Base-by-base conservation (phyloP, 768 basidiomycete genomes). In the Nevesoporus exiguus region DNA sequence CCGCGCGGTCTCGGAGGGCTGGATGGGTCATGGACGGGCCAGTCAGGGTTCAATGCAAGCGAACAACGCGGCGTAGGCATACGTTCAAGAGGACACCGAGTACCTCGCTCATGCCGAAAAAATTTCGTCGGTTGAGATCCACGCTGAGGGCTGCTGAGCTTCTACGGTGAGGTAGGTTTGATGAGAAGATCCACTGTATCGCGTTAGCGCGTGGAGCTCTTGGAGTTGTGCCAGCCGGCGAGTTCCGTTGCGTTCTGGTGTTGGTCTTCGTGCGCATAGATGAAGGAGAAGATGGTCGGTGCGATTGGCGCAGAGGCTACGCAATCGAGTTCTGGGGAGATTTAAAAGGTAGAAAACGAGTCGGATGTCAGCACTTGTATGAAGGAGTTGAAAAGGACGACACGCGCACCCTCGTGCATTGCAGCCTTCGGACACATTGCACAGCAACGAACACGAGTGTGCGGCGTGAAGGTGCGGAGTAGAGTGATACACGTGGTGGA, bases 61-160 rank as follows among this genome's bases (percentile, higher is more conserved):
- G 37, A 30, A 36, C 55, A 47, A 46, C 41, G 45, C 43, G 39
- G 47, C 47, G 49, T 21, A 13, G 27, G 71, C 84, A 44, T 74
- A 89, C 90, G 58, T 90, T 90, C 29, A 85, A 74, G 21, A 92
- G 70, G 19, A 92, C 90, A 21, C 81, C 79, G 33, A 92, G 71
- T 49, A 93, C 83, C 56, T 92, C 90, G 48, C 86, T 81, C 75
- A 92, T 78, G 25, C 90, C 89, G 58, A 92, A 92, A 58, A 90
- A 81, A 57, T 84, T 84, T 51, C 88, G 77, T 64, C 82, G 84
- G 65, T 81, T 82, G 46, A 82, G 72, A 65, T 86, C 83, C 37
- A 76, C 67, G 19, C 83, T 81, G 54, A 86, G 71, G 47, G 77
- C 80, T 19, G 83, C 84, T 54, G 78, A 77, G 58, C 85, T 77